Conservation (phyloP, 192 early-diverging fungal genomes). For the Gigaspora rosea region DNA sequence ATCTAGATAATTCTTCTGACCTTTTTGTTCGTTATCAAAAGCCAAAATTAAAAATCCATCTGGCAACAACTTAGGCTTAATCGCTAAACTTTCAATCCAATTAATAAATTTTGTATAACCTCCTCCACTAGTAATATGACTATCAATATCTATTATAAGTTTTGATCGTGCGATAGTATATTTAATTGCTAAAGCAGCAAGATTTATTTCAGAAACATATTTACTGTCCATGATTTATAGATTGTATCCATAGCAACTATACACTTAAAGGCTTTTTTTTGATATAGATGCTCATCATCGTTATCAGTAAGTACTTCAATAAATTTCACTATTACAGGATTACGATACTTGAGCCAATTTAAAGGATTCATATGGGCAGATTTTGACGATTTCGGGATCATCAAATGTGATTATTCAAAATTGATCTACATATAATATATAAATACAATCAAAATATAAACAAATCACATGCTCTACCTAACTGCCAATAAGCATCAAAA, state of each 20-base stretch:
- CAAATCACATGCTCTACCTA: no score
- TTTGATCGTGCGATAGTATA: neutral
- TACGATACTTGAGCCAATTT: neutral
- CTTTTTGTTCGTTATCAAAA: conserved; percentile 17
- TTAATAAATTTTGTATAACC: neutral
- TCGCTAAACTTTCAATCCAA: no score
- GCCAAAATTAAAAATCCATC: conserved; percentile 3
- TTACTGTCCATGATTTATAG: neutral
- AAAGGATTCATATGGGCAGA: no score
- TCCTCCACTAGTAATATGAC: conserved; percentile 1
- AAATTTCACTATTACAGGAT: conserved; percentile 8
- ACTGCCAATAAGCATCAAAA: no score
- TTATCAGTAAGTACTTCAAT: neutral
- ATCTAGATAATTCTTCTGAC: conserved; percentile 14
- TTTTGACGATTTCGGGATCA: no score
- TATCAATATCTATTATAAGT: conserved; percentile 3
- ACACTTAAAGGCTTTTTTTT: neutral
- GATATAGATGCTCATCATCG: neutral
- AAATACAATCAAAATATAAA: no score
- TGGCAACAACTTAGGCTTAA: neutral
- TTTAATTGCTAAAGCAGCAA: conserved; percentile 7
- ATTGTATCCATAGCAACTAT: conserved; percentile 5
- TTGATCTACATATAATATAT: no score
- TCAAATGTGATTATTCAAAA: no score
- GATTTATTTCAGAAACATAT: neutral